Evolutionary conservation across 306 rosid species (phyloP).

Genomic region (Dalbergia cultrata): DNA sequence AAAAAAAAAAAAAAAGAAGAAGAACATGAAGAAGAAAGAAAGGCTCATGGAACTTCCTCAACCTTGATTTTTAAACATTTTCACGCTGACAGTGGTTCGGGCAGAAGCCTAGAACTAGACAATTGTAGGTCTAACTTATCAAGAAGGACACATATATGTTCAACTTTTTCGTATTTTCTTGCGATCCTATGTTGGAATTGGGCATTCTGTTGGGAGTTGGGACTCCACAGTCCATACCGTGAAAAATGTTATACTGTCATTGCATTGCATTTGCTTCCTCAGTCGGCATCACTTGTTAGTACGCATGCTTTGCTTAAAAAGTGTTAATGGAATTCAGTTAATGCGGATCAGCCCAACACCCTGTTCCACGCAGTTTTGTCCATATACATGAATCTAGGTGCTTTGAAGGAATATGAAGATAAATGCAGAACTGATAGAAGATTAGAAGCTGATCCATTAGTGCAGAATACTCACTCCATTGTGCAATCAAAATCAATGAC

Average conservation of each 20-base stretch:
- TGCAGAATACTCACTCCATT: not conserved
- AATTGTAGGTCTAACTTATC: constrained; percentile 11
- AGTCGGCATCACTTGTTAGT: not conserved
- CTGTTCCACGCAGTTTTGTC: not conserved
- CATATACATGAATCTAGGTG: not conserved
- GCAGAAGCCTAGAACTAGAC: not conserved
- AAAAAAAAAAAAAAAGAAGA: too few relatives aligned
- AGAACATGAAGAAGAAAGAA: too few relatives aligned
- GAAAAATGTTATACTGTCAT: not conserved
- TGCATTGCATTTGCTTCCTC: constrained; percentile 26
- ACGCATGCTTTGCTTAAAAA: constrained; percentile 4
- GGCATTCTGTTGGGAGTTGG: not conserved
- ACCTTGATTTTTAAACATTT: not conserved
- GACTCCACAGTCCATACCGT: not conserved
- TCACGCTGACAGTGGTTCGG: too few relatives aligned
- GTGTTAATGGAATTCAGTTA: not conserved
- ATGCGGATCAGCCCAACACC: constrained; percentile 5
- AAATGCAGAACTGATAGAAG: constrained; percentile 6
- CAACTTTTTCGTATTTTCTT: not conserved
- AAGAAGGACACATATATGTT: not conserved
- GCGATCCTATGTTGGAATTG: constrained; percentile 9
- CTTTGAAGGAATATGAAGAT: not conserved
- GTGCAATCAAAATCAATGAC: constrained; percentile 14
- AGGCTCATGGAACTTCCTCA: not conserved
- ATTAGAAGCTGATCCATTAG: not conserved